Percentiles rank a stretch among this genome's conserved stretches.
Evolutionary conservation across 2,329 filamentous ascomycete genomes (phyloP).

Genomic region (Sarocladium strictum): DNA sequence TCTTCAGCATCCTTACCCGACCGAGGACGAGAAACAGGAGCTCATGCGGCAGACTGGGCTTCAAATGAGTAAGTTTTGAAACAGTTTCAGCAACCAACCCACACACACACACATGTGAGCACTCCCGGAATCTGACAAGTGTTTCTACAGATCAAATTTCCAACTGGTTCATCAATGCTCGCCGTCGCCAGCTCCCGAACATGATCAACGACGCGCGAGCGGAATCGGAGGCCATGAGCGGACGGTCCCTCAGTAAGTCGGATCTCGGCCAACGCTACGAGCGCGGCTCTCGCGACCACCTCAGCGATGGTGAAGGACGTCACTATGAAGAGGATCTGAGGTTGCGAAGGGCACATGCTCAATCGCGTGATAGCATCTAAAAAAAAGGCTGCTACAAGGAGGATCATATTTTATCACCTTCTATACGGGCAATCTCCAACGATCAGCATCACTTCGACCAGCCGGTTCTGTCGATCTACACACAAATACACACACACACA

Average conservation of each 20-base stretch:
- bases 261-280: not conserved
- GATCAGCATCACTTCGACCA: not conserved
- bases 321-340: conserved; percentile 11
- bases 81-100: not conserved
- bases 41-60: conserved; percentile 71
- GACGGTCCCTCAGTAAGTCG: conserved; percentile 16
- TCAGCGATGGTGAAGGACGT: conserved; percentile 11
- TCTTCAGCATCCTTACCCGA: conserved; percentile 76
- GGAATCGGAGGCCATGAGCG: conserved; percentile 42
- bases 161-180: conserved; percentile 78
- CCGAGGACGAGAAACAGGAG: conserved; percentile 80
- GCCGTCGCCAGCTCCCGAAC: conserved; percentile 56
- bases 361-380: not conserved
- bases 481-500: too few species aligned
- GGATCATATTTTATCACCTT: too few species aligned
- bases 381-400: too few species aligned
- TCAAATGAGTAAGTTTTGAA: conserved; percentile 61
- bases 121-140: conserved; percentile 7
- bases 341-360: not conserved
- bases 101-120: not conserved
- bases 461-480: not conserved
- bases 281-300: conserved; percentile 1
- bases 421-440: too few species aligned
- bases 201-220: conserved; percentile 52
- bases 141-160: conserved; percentile 56